Evolutionary conservation across 495 filamentous ascomycete species (phyloP), one percentile per base, ranked within the genome.

Genomic region (Oidiodendron maius): DNA sequence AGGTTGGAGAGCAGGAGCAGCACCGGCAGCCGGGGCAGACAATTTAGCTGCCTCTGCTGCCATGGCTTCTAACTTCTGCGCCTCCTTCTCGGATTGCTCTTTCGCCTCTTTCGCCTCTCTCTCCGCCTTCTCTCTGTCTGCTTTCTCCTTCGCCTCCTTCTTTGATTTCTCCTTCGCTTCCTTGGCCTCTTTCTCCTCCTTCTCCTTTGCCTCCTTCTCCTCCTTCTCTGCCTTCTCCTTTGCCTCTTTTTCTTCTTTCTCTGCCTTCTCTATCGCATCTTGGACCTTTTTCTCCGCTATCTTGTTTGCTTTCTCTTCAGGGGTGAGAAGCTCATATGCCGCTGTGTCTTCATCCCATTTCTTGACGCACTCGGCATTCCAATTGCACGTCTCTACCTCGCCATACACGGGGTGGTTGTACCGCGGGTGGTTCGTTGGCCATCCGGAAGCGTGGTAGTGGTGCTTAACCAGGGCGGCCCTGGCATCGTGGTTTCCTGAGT

Each of bases 371-470:
- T 77, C 71, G 42, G 62, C 60, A 48, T 77, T 68, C 79, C 79
- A 82, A 62, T 82, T 81, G 60, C 79, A 82, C 56, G 64, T 63
- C 59, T 82, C 79, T 0, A 82, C 78, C 62, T 81, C 76, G 44
- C 75, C 77, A 55, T 77, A 80, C 20, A 76, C 68, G 0, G 77
- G 78, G 51, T 82, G 79, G 40, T 61, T 72, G 59, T 67, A 80
- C 41, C 79, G 71, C 2, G 75, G 77, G 50, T 83, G 78, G n/a
- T 22, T 43, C n/a, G n/a, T 26, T 5, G 56, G 78, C 80, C 80
- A 84, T 46, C 71, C 70, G 18, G 78, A 82, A 20, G 80, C 79
- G 57, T 82, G 80, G 55, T 79, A 83, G 61, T 81, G 78, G 56
- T 84, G 79, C 52, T 72, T 75, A 44, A 82, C 76, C n/a, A 81